These are phyloP conservation scores for Huntiella omanensis DNA, from an alignment of 2,329 filamentous ascomycete species.

Conservation along the genomic window DNA sequence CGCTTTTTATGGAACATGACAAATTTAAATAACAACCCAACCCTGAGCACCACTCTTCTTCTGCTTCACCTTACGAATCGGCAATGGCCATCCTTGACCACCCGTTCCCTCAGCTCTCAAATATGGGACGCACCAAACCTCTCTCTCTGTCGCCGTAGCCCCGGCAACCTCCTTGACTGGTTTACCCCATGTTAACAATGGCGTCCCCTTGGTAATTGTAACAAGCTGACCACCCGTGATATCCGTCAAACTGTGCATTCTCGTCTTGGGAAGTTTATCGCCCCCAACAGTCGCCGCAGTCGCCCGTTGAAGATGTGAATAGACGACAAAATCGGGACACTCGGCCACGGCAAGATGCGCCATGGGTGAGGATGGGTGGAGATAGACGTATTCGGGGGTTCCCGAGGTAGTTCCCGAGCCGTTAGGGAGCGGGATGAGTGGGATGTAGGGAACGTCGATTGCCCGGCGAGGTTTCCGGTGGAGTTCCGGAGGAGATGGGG, in stretches of 20 bases:
- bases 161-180: slow-evolving; percentile 64
- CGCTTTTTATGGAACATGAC: neutral
- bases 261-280: slow-evolving; percentile 46
- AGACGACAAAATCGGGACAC: slow-evolving; percentile 75
- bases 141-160: slow-evolving; percentile 29
- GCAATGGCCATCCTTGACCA: slow-evolving; percentile 64
- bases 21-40: slow-evolving; percentile 46
- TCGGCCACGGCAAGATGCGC: slow-evolving; percentile 49
- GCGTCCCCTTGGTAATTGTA: slow-evolving; percentile 65
- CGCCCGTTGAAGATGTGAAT: slow-evolving; percentile 63
- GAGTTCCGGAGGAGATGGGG: slow-evolving; percentile 48
- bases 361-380: slow-evolving; percentile 72
- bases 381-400: slow-evolving; percentile 47
- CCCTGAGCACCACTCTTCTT: slow-evolving; percentile 51
- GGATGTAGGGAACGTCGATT: slow-evolving; percentile 81
- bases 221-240: slow-evolving; percentile 59
- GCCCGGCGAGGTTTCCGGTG: slow-evolving; percentile 44
- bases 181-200: slow-evolving; percentile 69
- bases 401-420: slow-evolving; percentile 20
- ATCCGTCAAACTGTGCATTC: slow-evolving; percentile 77
- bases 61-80: slow-evolving; percentile 70
- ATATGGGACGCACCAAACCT: slow-evolving; percentile 70
- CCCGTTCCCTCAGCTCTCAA: slow-evolving; percentile 49
- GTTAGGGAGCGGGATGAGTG: slow-evolving; percentile 49
- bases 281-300: slow-evolving; percentile 24